A percentile compares a stretch with the other conserved stretches of the same genome.
phyloP scores from a whole-genome alignment of 2,329 filamentous ascomycete genomes.

The Exserohilum rostratum region DNA sequence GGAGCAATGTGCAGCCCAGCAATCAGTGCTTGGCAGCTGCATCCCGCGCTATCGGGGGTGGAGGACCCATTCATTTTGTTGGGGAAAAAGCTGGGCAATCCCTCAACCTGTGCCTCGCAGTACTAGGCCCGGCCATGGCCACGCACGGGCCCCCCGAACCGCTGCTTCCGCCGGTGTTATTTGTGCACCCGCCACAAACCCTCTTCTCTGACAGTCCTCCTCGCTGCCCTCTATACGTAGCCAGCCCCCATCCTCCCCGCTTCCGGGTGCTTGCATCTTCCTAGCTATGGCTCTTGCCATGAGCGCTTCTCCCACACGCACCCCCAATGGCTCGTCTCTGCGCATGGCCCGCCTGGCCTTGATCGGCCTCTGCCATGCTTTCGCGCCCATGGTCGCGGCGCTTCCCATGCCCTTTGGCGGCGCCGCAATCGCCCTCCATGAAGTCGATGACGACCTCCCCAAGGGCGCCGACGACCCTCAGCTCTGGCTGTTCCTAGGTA shows the following conservation, averaged over 20 bases:
- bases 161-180: constrained; percentile 16
- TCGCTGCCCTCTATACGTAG: constrained; percentile 4
- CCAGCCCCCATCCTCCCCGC: constrained; percentile 18
- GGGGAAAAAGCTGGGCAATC: background rate
- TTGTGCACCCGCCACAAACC: constrained; percentile 11
- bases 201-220: constrained; percentile 5
- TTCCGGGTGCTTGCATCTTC: constrained; percentile 18
- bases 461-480: constrained; percentile 61
- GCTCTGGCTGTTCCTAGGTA: constrained; percentile 79
- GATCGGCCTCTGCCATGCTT: constrained; percentile 40
- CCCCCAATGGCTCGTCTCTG: constrained; percentile 39
- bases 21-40: background rate
- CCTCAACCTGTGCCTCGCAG: background rate
- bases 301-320: constrained; percentile 30
- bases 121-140: background rate
- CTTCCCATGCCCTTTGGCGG: constrained; percentile 39
- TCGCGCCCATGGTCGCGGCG: constrained; percentile 42
- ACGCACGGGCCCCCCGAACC: constrained; percentile 6
- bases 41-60: background rate
- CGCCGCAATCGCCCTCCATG: constrained; percentile 23
- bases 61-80: background rate
- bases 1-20: background rate
- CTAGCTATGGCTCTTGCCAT: constrained; percentile 38
- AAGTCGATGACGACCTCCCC: constrained; percentile 38
- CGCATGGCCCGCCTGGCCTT: constrained; percentile 34